A percentile compares a stretch with the other conserved stretches of the same genome.
phyloP scores from a whole-genome alignment of 129 eudicot genomes.

The Flaveria sonorensis region DNA sequence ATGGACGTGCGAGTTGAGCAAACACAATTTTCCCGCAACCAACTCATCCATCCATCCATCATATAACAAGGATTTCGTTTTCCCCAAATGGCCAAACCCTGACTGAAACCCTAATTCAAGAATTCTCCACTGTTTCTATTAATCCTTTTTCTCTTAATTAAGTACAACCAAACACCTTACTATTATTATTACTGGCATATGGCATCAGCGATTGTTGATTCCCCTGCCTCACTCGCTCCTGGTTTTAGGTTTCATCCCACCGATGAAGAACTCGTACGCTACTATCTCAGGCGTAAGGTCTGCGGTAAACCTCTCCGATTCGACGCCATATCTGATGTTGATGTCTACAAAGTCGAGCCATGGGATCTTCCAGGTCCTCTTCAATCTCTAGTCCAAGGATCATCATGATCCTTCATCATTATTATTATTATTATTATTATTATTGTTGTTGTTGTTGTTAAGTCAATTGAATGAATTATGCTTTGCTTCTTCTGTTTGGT shows the following conservation, averaged over 20 bases:
- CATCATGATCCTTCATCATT: neutral
- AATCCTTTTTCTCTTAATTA: neutral
- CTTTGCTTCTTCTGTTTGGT: too few species aligned
- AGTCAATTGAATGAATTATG: too few species aligned
- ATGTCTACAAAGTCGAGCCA: slow-evolving; percentile 81
- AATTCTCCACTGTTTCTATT: neutral
- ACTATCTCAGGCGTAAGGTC: slow-evolving; percentile 73
- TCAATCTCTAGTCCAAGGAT: too few species aligned
- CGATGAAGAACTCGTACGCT: slow-evolving; percentile 78
- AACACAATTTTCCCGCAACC: slow-evolving; percentile 34
- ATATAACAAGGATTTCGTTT: neutral
- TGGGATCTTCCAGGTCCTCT: slow-evolving; percentile 85
- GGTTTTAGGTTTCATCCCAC: slow-evolving; percentile 94
- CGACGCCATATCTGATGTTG: slow-evolving; percentile 73
- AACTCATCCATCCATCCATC: too few species aligned
- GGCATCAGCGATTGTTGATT: slow-evolving; percentile 38
- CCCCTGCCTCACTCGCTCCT: slow-evolving; percentile 57
- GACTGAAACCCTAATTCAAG: slow-evolving; percentile 24
- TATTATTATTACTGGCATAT: slow-evolving; percentile 8
- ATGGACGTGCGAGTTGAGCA: slow-evolving; percentile 17
- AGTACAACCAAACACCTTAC: neutral
- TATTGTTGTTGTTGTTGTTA: too few species aligned
- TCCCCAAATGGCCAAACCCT: slow-evolving; percentile 29
- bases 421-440: neutral
- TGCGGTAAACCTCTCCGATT: slow-evolving; percentile 60